Base-by-base conservation (phyloP, 495 filamentous ascomycete genomes). In the Recurvomyces mirabilis region DNA sequence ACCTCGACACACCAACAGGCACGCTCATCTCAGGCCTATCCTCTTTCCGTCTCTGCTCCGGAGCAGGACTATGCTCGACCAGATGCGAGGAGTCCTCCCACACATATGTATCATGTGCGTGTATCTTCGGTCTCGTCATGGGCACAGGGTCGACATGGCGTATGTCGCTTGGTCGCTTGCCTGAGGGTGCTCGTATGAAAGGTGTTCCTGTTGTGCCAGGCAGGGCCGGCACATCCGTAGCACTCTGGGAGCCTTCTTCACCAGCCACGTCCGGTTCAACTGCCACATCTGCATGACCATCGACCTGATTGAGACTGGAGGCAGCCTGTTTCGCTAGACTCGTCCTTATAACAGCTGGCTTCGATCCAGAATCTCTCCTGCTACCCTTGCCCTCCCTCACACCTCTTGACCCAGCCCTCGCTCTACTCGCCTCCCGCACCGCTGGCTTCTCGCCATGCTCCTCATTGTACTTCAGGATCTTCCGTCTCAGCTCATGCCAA, bases 131-230 rank as follows among this genome's bases (percentile, higher is more conserved):
- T 14, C 54, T 17, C 17, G 43, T 11, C 26, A n/a, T 7, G 29
- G 44, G 30, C 13, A 12, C 46, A 38, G 35, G 40, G 10, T 45
- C 24, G 24, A 22, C 46, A 37, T 21, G 31, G 29, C 46, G 38
- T 9, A 47, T 23, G 9, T 49, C 37, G 1, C 39, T 30, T 4
- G 55, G 2, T 15, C 60, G 52, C 21, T 49, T 60, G 14, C 60
- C 42, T 1, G 62, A 63, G 18, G 62, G 64, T 10, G 61, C 64
- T 41, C 64, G 49, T n/a, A 65, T 59, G 30, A 67, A 67, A 0
- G 64, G 64, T 0, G 47, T 67, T 1, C 64, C 60, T 7, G 64
- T 67, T 4, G 61, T 65, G 18, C 49, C 45, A 15, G 44, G 50
- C 18, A 43, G 17, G 9, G 26, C n/a, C 17, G 47, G 33, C 25